Conservation (phyloP, 805 yeast species). For the Pichia thaimueangensis region DNA sequence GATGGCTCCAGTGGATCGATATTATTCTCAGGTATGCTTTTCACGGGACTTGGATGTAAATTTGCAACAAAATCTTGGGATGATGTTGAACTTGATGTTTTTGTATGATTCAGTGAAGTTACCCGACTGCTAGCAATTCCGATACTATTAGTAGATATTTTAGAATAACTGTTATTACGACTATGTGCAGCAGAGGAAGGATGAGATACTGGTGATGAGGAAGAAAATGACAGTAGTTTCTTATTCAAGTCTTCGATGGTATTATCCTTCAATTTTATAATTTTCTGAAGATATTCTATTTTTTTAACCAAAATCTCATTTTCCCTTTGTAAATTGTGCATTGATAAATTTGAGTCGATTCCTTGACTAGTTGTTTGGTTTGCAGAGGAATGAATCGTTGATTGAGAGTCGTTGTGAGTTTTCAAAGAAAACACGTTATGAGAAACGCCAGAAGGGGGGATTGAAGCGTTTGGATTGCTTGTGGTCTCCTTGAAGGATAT, state of each 20-base stretch:
- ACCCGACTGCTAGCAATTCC: too few species aligned
- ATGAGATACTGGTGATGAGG: too few species aligned
- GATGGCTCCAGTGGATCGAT: constrained; percentile 23
- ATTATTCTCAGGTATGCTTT: neutral
- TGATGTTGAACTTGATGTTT: neutral
- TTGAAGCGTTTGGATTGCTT: neutral
- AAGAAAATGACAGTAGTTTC: constrained; percentile 1
- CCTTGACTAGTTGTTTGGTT: neutral
- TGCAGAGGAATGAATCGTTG: neutral
- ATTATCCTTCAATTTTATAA: constrained; percentile 11
- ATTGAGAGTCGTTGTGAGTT: neutral
- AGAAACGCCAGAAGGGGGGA: too few species aligned
- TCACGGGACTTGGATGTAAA: neutral
- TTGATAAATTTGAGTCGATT: neutral
- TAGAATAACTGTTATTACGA: too few species aligned
- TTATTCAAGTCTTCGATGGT: constrained; percentile 10
- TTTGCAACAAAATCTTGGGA: neutral
- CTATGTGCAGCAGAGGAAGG: too few species aligned
- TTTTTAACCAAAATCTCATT: constrained; percentile 8
- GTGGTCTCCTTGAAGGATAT: neutral
- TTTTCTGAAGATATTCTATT: constrained; percentile 6
- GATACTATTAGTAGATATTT: too few species aligned
- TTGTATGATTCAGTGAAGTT: neutral
- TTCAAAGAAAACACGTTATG: neutral
- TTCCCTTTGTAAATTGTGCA: constrained; percentile 6